Base-by-base conservation (phyloP, 345 rosid species). In the Excoecaria agallocha region DNA sequence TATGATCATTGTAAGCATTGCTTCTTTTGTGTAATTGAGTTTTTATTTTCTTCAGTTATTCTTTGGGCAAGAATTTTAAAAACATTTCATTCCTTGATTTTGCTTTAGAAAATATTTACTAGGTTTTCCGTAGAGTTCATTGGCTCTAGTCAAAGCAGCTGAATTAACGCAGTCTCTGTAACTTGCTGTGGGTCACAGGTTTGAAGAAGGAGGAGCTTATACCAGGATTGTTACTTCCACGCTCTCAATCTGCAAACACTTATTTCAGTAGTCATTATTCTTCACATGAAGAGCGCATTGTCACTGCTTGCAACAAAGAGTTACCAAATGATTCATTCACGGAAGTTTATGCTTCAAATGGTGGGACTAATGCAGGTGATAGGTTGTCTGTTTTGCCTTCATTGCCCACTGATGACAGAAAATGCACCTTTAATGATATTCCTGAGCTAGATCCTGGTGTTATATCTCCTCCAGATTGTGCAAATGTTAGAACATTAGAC, bases 141-240 rank as follows among this genome's bases (percentile, higher is more conserved):
- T 41, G 30, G n/a, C 49, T 45, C 11, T 46, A 12, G 46, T 39
- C 10, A 16, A 12, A 56, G 17, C 38, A 11, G 3, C 11, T 61
- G 17, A 61, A 60, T 9, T 30, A 3, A 25, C 3, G 30, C 48
- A 10, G 55, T 55, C 13, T 25, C 35, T 41, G 13, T 13, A 56
- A 68, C 37, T 19, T 70, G 70, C 43, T 41, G 39, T 76, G 11
- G 64, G 13, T 46, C 81, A 70, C 93, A 92, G 98, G 83, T 76
- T 80, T 87, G 71, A 89, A 77, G 64, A 87, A 85, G 75, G 97
- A 90, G 77, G 95, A 89, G 82, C 84, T 92, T 76, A 88, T 92
- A 80, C 82, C 89, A 7, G 91, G 81, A 70, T 81, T 89, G 67
- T 76, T 92, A 39, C 71, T 78, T 59, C 87, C 85, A 30, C 83